phyloP scores from a whole-genome alignment of 768 basidiomycete species.

The Pholiota microspora region DNA sequence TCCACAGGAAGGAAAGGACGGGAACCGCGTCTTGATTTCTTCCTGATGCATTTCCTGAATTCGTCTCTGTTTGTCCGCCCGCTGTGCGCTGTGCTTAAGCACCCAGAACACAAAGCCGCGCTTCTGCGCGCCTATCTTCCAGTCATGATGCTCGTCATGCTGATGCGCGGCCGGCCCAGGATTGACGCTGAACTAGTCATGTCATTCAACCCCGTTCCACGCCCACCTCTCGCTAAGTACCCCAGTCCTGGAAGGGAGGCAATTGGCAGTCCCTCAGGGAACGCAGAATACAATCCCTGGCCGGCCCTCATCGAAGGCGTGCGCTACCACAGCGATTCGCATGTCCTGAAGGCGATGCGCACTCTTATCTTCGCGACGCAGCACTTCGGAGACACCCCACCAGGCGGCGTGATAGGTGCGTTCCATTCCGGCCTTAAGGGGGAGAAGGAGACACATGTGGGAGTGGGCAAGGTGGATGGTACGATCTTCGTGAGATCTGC shows the following conservation, averaged over 20 bases:
- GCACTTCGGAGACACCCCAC: slow-evolving; percentile 40
- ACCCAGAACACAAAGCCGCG: slow-evolving; percentile 36
- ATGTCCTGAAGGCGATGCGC: slow-evolving; percentile 50
- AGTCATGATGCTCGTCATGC: slow-evolving; percentile 28
- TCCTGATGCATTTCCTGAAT: slow-evolving; percentile 59
- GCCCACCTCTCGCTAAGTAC: slow-evolving; percentile 28
- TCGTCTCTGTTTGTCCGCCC: slow-evolving; percentile 49
- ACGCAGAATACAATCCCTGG: slow-evolving; percentile 50
- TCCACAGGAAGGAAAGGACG: slow-evolving; percentile 44
- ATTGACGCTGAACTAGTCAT: slow-evolving; percentile 48
- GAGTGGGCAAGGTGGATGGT: slow-evolving; percentile 46
- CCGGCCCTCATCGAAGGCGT: slow-evolving; percentile 42
- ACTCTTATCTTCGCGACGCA: slow-evolving; percentile 45
- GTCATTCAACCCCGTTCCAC: slow-evolving; percentile 40
- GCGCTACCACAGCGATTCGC: slow-evolving; percentile 50
- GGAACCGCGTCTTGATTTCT: slow-evolving; percentile 53
- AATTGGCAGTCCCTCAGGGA: slow-evolving; percentile 34
- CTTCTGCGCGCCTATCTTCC: slow-evolving; percentile 45
- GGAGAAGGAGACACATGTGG: slow-evolving; percentile 43
- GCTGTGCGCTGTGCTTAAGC: slow-evolving; percentile 31
- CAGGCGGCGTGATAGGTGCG: slow-evolving; percentile 41
- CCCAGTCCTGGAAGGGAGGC: slow-evolving; percentile 13
- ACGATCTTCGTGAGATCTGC: slow-evolving; percentile 57
- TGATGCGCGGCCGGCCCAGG: slow-evolving; percentile 48
- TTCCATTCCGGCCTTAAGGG: slow-evolving; percentile 26